A percentile compares a stretch with the other conserved stretches of the same genome.
phyloP scores from a whole-genome alignment of 305 asterid species.

The Plantago rigida region DNA sequence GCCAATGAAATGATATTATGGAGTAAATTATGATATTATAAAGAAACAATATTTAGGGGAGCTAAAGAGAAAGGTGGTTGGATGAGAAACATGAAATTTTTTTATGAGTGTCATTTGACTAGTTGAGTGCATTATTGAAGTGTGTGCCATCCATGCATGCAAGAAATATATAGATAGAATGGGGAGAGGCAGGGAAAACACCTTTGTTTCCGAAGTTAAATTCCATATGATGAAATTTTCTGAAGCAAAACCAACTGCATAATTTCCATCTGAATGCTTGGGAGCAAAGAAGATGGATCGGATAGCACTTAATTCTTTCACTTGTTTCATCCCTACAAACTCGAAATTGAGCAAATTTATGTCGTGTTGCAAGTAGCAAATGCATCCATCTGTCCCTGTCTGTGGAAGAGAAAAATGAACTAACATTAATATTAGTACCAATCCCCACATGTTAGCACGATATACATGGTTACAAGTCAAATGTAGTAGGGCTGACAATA shows the following conservation, averaged over 20 bases:
- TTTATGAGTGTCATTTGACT: background rate
- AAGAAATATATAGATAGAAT: background rate
- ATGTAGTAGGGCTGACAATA: slow-evolving; percentile 16
- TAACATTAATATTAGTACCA: slow-evolving; percentile 9
- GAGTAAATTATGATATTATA: background rate
- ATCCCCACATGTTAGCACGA: slow-evolving; percentile 18
- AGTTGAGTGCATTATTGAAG: background rate
- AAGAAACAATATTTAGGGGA: background rate
- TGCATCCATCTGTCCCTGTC: slow-evolving; percentile 98
- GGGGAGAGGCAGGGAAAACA: slow-evolving; percentile 27
- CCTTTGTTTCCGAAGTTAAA: slow-evolving; percentile 65
- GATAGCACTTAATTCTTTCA: slow-evolving; percentile 66
- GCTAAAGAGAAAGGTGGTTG: slow-evolving; percentile 8
- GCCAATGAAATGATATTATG: too few species aligned
- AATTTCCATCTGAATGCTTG: slow-evolving; percentile 38
- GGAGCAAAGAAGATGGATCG: slow-evolving; percentile 44
- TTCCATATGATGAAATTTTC: slow-evolving; percentile 78
- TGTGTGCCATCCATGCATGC: background rate
- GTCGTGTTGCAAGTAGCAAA: slow-evolving; percentile 69
- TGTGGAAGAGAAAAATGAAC: slow-evolving; percentile 25
- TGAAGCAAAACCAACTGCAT: slow-evolving; percentile 85
- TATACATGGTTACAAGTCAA: slow-evolving; percentile 7
- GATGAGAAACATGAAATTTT: background rate
- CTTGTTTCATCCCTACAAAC: slow-evolving; percentile 79
- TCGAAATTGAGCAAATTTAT: slow-evolving; percentile 48